phyloP scores from a whole-genome alignment of 148 eudicot genomes.

The Rhododendron henanense region DNA sequence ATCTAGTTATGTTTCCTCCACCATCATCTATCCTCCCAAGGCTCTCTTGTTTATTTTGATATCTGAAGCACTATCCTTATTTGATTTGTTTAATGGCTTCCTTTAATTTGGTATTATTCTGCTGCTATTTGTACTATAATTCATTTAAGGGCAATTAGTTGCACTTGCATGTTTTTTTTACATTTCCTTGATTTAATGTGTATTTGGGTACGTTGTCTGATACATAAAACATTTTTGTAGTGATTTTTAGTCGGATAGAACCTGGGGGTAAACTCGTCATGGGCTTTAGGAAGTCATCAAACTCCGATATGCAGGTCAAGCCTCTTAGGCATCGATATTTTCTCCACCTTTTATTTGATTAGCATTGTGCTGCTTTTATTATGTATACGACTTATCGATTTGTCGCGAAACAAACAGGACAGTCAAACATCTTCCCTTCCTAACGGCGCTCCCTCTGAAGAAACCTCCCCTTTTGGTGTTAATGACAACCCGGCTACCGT shows the following conservation, averaged over 20 bases:
- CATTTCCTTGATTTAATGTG: neutral
- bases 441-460: conserved; percentile 49
- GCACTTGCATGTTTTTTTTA: neutral
- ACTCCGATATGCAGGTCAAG: conserved; percentile 64
- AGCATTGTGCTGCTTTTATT: neutral
- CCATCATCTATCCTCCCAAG: neutral
- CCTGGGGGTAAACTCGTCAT: conserved; percentile 93
- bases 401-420: conserved; percentile 42
- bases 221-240: conserved; percentile 27
- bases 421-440: conserved; percentile 35
- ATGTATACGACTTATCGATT: neutral
- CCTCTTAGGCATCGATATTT: conserved; percentile 9
- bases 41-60: neutral
- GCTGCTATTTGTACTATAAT: neutral
- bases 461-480: conserved; percentile 39
- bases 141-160: neutral
- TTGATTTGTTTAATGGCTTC: neutral
- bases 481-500: conserved; percentile 40
- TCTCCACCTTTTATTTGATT: neutral
- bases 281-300: conserved; percentile 78
- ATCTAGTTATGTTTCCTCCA: neutral
- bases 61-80: neutral
- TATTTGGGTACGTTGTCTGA: neutral
- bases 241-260: conserved; percentile 85
- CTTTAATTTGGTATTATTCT: neutral